Evolutionary conservation across 495 filamentous ascomycete species (phyloP).

Genomic region (Podospora australis): DNA sequence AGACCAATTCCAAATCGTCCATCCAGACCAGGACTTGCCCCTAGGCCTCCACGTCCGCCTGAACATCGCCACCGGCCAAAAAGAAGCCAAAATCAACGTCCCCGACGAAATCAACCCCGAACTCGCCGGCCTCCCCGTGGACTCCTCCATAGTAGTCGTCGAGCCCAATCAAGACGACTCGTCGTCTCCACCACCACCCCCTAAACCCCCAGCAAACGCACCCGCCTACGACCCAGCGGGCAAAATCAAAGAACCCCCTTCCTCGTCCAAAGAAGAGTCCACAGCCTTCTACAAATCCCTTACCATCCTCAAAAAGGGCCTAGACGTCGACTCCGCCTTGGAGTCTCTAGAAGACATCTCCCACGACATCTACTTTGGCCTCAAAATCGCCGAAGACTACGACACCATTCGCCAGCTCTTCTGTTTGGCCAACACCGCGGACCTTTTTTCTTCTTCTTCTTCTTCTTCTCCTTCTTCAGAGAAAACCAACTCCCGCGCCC

Average conservation of each 20-base stretch:
- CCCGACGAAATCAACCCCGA: constrained; percentile 35
- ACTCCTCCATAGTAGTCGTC: constrained; percentile 43
- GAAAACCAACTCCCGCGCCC: constrained; percentile 27
- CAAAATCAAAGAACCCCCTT: constrained; percentile 40
- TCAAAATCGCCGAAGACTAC: constrained; percentile 49
- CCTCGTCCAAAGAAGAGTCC: constrained; percentile 21
- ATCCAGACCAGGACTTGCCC: constrained; percentile 58
- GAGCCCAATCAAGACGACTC: constrained; percentile 16
- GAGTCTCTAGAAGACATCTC: constrained; percentile 50
- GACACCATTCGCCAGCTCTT: constrained; percentile 40
- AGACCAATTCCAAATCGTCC: constrained; percentile 53
- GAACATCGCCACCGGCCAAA: constrained; percentile 54
- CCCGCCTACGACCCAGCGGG: constrained; percentile 46
- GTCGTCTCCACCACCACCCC: no score
- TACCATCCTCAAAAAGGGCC: constrained; percentile 35
- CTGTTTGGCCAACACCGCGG: constrained; percentile 29
- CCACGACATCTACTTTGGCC: constrained; percentile 65
- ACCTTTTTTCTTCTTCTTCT: constrained; percentile 4
- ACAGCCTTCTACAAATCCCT: constrained; percentile 39
- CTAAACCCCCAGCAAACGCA: constrained; percentile 28
- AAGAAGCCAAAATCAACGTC: constrained; percentile 56
- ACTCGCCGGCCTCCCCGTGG: constrained; percentile 39
- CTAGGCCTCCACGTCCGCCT: constrained; percentile 57
- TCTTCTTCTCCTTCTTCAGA: not conserved
- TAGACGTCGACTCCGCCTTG: constrained; percentile 36